Percentiles rank a stretch among this genome's conserved stretches.
Evolutionary conservation across 108 stramenopile species (phyloP).

Genomic region (Licmophora abbreviata): DNA sequence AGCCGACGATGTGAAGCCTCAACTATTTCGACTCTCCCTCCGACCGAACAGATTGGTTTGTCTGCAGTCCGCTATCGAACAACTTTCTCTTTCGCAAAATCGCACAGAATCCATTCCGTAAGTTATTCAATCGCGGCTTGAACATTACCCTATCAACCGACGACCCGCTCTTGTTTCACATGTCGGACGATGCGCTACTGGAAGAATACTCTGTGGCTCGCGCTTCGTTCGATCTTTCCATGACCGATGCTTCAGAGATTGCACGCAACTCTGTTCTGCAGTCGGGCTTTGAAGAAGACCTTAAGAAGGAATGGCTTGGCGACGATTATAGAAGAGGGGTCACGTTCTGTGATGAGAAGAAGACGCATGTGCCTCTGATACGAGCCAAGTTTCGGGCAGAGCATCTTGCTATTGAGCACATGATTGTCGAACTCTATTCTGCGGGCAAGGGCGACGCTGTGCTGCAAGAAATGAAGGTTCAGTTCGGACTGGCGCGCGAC

Average conservation of each 20-base stretch:
- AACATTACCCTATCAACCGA: slow-evolving; percentile 98
- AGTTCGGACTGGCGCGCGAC: slow-evolving; percentile 79
- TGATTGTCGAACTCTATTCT: slow-evolving; percentile 67
- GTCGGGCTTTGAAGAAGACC: slow-evolving; percentile 90
- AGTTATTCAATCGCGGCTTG: slow-evolving; percentile 74
- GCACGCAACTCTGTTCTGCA: slow-evolving; percentile 94
- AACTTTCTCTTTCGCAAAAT: slow-evolving; percentile 98
- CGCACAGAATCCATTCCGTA: slow-evolving; percentile 86
- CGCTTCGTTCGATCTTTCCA: slow-evolving; percentile 92
- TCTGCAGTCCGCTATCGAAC: slow-evolving; percentile 86
- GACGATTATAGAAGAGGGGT: slow-evolving; percentile 71
- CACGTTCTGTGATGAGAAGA: slow-evolving; percentile 82
- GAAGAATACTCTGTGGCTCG: slow-evolving; percentile 97
- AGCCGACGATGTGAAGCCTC: background rate
- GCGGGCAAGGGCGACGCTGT: slow-evolving; percentile 75
- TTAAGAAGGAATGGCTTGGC: slow-evolving; percentile 94
- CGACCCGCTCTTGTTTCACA: slow-evolving; percentile 97
- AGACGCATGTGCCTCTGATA: slow-evolving; percentile 84
- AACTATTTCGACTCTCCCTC: background rate
- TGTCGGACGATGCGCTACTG: slow-evolving; percentile 95
- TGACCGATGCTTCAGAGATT: slow-evolving; percentile 97
- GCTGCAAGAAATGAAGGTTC: slow-evolving; percentile 78
- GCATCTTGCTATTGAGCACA: slow-evolving; percentile 84
- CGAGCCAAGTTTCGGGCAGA: slow-evolving; percentile 86
- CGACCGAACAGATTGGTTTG: background rate